Conservation (phyloP, 768 basidiomycete species). For the Porphyrellus cyaneotinctus region DNA sequence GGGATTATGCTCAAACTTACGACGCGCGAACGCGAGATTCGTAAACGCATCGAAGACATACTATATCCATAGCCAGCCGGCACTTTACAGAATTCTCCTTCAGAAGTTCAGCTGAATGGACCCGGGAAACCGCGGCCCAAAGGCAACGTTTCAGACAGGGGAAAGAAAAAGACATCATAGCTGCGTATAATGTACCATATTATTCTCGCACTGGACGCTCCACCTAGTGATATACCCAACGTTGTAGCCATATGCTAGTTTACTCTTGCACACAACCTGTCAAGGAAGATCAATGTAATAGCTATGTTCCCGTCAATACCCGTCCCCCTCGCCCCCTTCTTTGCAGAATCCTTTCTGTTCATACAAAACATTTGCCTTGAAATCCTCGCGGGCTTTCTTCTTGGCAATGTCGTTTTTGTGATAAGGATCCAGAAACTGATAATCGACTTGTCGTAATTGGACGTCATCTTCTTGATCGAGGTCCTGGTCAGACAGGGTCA, state of each 20-base stretch:
- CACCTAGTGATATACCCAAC: constrained; percentile 10
- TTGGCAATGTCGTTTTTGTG: constrained; percentile 69
- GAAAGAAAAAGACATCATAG: constrained; percentile 50
- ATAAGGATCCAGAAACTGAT: constrained; percentile 62
- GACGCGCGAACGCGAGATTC: constrained; percentile 71
- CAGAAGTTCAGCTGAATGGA: constrained; percentile 44
- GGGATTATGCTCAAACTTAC: constrained; percentile 63
- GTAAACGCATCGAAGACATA: constrained; percentile 73
- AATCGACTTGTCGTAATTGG: constrained; percentile 71
- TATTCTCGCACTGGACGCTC: constrained; percentile 12
- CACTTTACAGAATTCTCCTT: constrained; percentile 34
- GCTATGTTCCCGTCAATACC: constrained; percentile 51
- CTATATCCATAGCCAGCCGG: constrained; percentile 45
- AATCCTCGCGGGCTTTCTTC: constrained; percentile 78
- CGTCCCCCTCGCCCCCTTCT: constrained; percentile 95
- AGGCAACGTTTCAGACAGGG: constrained; percentile 49
- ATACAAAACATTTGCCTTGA: constrained; percentile 76
- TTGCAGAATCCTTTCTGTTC: constrained; percentile 88
- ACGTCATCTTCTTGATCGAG: constrained; percentile 90
- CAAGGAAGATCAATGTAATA: constrained; percentile 14
- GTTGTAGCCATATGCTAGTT: constrained; percentile 16
- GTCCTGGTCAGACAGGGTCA: constrained; percentile 50
- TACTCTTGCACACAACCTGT: background rate
- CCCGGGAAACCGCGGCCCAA: constrained; percentile 35
- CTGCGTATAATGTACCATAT: constrained; percentile 26